Evolutionary conservation across 805 yeast species (phyloP), one percentile per base, ranked within the genome.

Genomic region (Zygosaccharomyces pseudorouxii): DNA sequence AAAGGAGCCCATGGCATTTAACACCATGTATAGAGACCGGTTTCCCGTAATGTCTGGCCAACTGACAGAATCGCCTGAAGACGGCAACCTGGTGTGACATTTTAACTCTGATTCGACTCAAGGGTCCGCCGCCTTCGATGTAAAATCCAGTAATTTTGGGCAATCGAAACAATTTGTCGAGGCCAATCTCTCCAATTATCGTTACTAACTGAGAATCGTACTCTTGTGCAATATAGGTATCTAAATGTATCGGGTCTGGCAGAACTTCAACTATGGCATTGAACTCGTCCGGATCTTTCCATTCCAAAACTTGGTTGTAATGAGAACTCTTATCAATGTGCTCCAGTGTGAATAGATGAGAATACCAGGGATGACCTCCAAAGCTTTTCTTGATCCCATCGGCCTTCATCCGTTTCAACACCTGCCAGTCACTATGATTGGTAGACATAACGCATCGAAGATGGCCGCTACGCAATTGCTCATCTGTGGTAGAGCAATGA

Each of bases 281-380:
- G 65, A 60, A 4, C 16, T 56, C 42, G 48, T 64, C 35, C 38
- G 60, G 25, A 57, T 62, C 42, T 71, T 77, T 46, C 49, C 55
- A 56, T 6, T 57, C 55, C 35, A 90, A 67, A 0, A 89, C 77
- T 0, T 57, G 22, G 1, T 51, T 42, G 58, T 90, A 90, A 63
- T 90, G 97, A 2, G 52, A 59, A 14, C 36, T 16, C 55, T 82
- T 83, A 29, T 58, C 54, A 1, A 48, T 50, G 9, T 11, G 11
- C 3, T 28, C 62, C n/a, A 66, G 57, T 2, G 77, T 69, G 53
- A 80, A 84, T 16, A 83, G 54, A 63, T 90, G 96, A 2, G 81
- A 68, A 59, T 79, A 90, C 98, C 98, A 92, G 0, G 99, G 99
- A 65, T 92, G 99, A 1, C 89, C 71, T 0, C 98, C 96, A 59